Base-by-base conservation (phyloP, 2,329 filamentous ascomycete species). In the Stachybotrys chartarum region DNA sequence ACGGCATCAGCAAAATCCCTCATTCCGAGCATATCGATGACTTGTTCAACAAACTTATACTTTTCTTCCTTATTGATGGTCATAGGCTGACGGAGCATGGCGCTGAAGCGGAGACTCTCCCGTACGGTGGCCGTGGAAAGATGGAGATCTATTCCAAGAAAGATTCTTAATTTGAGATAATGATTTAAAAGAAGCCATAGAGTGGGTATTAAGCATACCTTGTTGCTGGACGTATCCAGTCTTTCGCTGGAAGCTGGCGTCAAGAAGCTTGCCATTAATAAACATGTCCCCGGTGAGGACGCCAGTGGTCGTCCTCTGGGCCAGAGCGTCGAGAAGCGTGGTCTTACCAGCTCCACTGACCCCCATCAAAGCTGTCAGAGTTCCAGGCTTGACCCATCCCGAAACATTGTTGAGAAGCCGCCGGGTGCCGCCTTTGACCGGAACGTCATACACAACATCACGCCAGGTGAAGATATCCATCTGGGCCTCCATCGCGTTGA, bases 191-290 rank as follows among this genome's bases (percentile, higher is more conserved):
- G n/a, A n/a, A n/a, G n/a, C n/a, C n/a, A n/a, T n/a, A n/a, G n/a
- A n/a, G n/a, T n/a, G n/a, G n/a, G n/a, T n/a, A n/a, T n/a, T n/a
- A n/a, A n/a, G n/a, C n/a, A n/a, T n/a, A n/a, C n/a, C n/a, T n/a
- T 95, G 90, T 69, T 96, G 91, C 67, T 95, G 89, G 32, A 91
- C 91, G 63, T 95, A 95, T 47, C 91, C 91, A 0, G 90, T 94
- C 73, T 91, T 92, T 59, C 91, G 86, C 70, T 94, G 90, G 79
- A 95, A 95, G 0, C 87, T 90, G 24, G 78, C 78, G 61, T 93
- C 90, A 49, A 88, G 83, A 35, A 82, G 83, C 46, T 77, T 79
- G 17, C 80, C 81, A 58, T 83, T 77, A 17, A 84, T 79, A 4
- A 82, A 70, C 86, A 95, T 93, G 61, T 92, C 86, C 55, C 91